Percentiles rank a stretch among this genome's conserved stretches.
Evolutionary conservation across 192 early-diverging fungal species (phyloP).

Genomic region (Spizellomyces sp.): DNA sequence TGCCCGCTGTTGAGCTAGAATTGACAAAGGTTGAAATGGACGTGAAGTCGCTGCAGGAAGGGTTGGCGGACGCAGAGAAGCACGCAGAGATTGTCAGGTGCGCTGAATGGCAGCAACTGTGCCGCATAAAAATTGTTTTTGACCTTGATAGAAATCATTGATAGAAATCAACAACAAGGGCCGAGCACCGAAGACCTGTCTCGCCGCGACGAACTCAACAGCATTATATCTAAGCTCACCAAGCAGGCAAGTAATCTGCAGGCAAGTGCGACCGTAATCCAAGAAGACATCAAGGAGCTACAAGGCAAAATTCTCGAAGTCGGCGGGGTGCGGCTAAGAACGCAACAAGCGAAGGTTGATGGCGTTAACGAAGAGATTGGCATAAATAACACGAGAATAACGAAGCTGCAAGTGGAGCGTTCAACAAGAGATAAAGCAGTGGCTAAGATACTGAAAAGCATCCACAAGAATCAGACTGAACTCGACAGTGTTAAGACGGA

Average conservation of each 20-base stretch:
- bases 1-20: slow-evolving; percentile 14
- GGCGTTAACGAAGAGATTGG: slow-evolving; percentile 78
- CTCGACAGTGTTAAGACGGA: slow-evolving; percentile 65
- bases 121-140: not conserved
- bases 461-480: slow-evolving; percentile 68
- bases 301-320: slow-evolving; percentile 90
- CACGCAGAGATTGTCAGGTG: slow-evolving; percentile 54
- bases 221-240: slow-evolving; percentile 11
- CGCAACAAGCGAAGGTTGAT: slow-evolving; percentile 85
- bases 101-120: not conserved
- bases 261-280: slow-evolving; percentile 61
- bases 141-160: no score
- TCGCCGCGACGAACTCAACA: slow-evolving; percentile 48
- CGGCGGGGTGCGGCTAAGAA: slow-evolving; percentile 84
- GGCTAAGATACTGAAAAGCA: slow-evolving; percentile 65
- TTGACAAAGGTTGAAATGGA: slow-evolving; percentile 32
- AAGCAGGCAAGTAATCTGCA: slow-evolving; percentile 34
- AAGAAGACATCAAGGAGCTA: slow-evolving; percentile 76
- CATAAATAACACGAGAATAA: slow-evolving; percentile 64
- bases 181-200: slow-evolving; percentile 56
- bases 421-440: slow-evolving; percentile 76
- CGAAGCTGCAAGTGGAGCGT: slow-evolving; percentile 74
- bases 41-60: slow-evolving; percentile 34
- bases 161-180: slow-evolving; percentile 47
- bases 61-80: slow-evolving; percentile 68